Evolutionary conservation across 306 rosid genomes (phyloP).

Genomic region (Ammopiptanthus mongolicus): DNA sequence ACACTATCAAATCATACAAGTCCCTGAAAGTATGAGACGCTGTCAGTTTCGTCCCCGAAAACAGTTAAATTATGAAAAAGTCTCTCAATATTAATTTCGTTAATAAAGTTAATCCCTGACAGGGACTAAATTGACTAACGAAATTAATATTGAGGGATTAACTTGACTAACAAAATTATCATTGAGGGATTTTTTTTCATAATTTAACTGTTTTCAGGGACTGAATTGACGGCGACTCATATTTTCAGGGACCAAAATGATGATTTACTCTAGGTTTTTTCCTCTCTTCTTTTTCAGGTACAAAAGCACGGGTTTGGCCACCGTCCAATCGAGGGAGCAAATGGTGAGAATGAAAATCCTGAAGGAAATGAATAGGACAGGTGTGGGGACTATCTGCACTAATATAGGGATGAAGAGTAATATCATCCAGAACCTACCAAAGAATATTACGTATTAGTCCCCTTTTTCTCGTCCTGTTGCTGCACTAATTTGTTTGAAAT

Average conservation of each 20-base stretch:
- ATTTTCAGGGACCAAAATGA: too few relatives aligned
- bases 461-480: background rate
- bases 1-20: background rate
- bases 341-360: slow-evolving; percentile 85
- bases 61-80: too few relatives aligned
- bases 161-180: too few relatives aligned
- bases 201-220: too few relatives aligned
- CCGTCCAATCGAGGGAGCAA: slow-evolving; percentile 71
- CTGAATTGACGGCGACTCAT: too few relatives aligned
- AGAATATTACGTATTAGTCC: slow-evolving; percentile 61
- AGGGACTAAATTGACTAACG: too few relatives aligned
- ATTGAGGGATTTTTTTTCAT: background rate
- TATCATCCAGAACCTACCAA: slow-evolving; percentile 87
- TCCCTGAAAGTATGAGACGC: too few relatives aligned
- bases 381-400: slow-evolving; percentile 78
- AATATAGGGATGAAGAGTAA: slow-evolving; percentile 88
- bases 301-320: slow-evolving; percentile 89
- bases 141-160: too few relatives aligned
- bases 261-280: too few relatives aligned
- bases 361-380: slow-evolving; percentile 74
- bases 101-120: too few relatives aligned
- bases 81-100: too few relatives aligned
- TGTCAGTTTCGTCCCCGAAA: too few relatives aligned
- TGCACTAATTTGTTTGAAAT: background rate
- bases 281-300: slow-evolving; percentile 57